These are phyloP conservation scores for Dactylellina drechsleri DNA, from an alignment of 2,329 filamentous ascomycete species.

Conservation along the genomic window DNA sequence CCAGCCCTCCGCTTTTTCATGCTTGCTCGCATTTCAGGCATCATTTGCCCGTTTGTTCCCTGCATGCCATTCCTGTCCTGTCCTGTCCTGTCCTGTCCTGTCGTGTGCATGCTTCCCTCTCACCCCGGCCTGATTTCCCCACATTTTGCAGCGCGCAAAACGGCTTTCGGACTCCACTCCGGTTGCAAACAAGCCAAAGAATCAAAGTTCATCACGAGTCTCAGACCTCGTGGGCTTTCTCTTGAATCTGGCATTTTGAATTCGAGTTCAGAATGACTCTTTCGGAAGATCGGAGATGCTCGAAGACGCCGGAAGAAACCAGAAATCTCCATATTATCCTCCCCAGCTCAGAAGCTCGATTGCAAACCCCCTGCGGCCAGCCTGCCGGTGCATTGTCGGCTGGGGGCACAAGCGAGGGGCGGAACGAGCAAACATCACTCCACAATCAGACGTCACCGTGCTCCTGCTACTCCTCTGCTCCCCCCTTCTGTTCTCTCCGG, in stretches of 20 bases:
- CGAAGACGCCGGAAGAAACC: no score
- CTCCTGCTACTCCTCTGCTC: background rate
- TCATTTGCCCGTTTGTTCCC: conserved; percentile 3
- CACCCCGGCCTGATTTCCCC: conserved; percentile 23
- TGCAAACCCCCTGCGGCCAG: no score
- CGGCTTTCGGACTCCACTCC: background rate
- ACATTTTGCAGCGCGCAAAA: conserved; percentile 19
- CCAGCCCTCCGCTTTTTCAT: conserved; percentile 3
- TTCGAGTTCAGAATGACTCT: no score
- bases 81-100: background rate
- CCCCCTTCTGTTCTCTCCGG: conserved; percentile 6
- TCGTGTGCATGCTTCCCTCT: conserved; percentile 15
- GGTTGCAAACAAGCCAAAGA: background rate
- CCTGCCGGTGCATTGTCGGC: background rate
- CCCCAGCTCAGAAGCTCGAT: no score
- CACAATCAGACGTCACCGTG: conserved; percentile 45
- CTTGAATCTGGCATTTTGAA: no score
- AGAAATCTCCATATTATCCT: no score
- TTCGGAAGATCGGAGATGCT: no score
- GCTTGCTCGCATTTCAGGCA: no score
- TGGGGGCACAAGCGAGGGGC: conserved; percentile 13
- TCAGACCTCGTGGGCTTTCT: background rate
- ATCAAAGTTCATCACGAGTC: background rate
- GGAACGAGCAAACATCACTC: conserved; percentile 28
- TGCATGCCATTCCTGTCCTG: background rate